Conservation (phyloP, 2,329 filamentous ascomycete species). For the Botrytis tulipae region DNA sequence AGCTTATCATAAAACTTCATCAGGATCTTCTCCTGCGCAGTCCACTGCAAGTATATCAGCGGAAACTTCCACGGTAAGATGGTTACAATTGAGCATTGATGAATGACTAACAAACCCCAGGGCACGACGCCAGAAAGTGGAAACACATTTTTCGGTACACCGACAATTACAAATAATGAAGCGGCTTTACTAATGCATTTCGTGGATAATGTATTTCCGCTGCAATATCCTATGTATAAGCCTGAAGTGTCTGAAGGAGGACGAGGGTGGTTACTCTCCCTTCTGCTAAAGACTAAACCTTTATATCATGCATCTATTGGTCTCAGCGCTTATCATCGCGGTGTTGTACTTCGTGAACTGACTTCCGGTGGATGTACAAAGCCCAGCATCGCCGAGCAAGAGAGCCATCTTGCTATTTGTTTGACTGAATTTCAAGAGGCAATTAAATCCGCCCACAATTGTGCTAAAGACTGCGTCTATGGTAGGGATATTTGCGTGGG, state of each 20-base stretch:
- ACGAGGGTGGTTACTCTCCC: conserved; percentile 54
- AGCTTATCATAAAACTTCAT: neutral
- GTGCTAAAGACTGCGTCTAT: neutral
- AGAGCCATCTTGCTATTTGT: conserved; percentile 34
- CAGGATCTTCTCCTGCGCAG: neutral
- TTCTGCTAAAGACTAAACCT: conserved; percentile 55
- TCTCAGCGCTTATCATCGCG: conserved; percentile 50
- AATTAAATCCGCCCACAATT: conserved; percentile 36
- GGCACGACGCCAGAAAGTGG: neutral
- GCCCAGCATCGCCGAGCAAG: conserved; percentile 28
- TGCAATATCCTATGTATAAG: conserved; percentile 62
- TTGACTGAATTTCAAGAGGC: conserved; percentile 14
- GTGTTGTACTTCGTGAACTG: conserved; percentile 38
- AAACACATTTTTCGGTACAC: conserved; percentile 18
- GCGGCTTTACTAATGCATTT: conserved; percentile 54
- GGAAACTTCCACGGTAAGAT: conserved; percentile 9
- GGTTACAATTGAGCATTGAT: neutral
- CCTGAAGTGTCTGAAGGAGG: conserved; percentile 56
- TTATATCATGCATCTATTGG: conserved; percentile 57
- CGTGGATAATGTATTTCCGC: conserved; percentile 60
- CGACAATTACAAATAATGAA: conserved; percentile 42
- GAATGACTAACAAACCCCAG: conserved; percentile 2
- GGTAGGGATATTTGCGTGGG: conserved; percentile 9
- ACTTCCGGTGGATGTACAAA: conserved; percentile 19
- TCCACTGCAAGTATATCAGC: neutral